phyloP scores from a whole-genome alignment of 2,329 filamentous ascomycete genomes.

The Penicillium hordei region DNA sequence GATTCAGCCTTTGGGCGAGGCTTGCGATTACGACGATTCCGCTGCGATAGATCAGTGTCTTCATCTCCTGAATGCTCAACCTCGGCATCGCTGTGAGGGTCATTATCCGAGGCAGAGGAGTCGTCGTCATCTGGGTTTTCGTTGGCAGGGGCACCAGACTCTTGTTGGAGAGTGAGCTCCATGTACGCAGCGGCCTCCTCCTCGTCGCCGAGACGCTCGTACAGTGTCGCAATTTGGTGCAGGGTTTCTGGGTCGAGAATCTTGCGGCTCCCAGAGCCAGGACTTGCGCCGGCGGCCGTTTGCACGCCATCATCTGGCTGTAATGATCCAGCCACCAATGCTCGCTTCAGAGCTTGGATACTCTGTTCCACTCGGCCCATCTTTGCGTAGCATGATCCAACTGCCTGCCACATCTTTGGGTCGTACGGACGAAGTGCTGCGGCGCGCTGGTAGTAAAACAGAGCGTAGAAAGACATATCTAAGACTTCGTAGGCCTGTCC shows the following conservation, averaged over 20 bases:
- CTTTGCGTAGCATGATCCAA: slow-evolving; percentile 86
- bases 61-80: slow-evolving; percentile 35
- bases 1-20: slow-evolving; percentile 31
- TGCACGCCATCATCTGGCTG: slow-evolving; percentile 54
- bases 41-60: slow-evolving; percentile 59
- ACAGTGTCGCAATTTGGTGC: slow-evolving; percentile 84
- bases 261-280: slow-evolving; percentile 34
- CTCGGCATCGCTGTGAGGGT: slow-evolving; percentile 37
- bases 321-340: slow-evolving; percentile 81
- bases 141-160: slow-evolving; percentile 64
- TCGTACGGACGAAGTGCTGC: slow-evolving; percentile 93
- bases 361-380: slow-evolving; percentile 85
- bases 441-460: slow-evolving; percentile 97
- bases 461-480: slow-evolving; percentile 94
- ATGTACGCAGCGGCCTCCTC: slow-evolving; percentile 88
- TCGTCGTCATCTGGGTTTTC: slow-evolving; percentile 33
- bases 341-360: slow-evolving; percentile 92
- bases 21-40: slow-evolving; percentile 51
- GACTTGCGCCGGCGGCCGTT: slow-evolving; percentile 12
- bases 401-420: slow-evolving; percentile 98
- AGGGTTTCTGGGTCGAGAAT: slow-evolving; percentile 87
- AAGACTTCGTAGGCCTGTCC: slow-evolving; percentile 97
- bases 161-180: slow-evolving; percentile 91
- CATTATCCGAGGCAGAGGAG: slow-evolving; percentile 36
- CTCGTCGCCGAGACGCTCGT: slow-evolving; percentile 74